A percentile compares a stretch with the other conserved stretches of the same genome.
Conservation (phyloP, 2,329 filamentous ascomycete species). For the Paecilomyces formosus region DNA sequence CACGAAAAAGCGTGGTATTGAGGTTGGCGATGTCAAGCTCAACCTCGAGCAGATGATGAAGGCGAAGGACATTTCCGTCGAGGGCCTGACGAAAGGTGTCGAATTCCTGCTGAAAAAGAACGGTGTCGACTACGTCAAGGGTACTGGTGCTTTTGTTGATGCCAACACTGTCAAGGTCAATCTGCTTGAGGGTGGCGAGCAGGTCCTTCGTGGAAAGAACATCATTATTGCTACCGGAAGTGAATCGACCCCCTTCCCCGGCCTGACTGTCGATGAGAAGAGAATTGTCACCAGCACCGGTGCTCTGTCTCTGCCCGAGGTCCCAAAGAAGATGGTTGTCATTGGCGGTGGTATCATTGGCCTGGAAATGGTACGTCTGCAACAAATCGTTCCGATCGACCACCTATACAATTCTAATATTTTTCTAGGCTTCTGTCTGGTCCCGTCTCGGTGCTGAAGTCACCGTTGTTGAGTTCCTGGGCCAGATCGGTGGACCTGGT, state of each 20-base stretch:
- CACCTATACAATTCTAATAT: slow-evolving; percentile 8
- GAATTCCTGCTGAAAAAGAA: slow-evolving; percentile 99
- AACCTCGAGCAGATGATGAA: slow-evolving; percentile 97
- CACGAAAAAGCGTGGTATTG: slow-evolving; percentile 93
- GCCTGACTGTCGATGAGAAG: slow-evolving; percentile 94
- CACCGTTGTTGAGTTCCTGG: slow-evolving; percentile 93
- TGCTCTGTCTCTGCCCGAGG: slow-evolving; percentile 78
- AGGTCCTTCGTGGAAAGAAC: slow-evolving; percentile 83
- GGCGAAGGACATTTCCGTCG: slow-evolving; percentile 89
- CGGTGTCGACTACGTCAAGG: slow-evolving; percentile 96
- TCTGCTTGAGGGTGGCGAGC: slow-evolving; percentile 85
- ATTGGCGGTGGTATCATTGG: slow-evolving; percentile 98
- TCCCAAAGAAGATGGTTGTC: slow-evolving; percentile 93
- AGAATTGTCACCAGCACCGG: slow-evolving; percentile 94
- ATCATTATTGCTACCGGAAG: slow-evolving; percentile 95
- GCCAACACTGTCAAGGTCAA: slow-evolving; percentile 89
- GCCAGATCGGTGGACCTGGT: slow-evolving; percentile 92
- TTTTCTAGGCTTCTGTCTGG: slow-evolving; percentile 72
- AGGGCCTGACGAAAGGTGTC: slow-evolving; percentile 87
- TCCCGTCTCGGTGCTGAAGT: slow-evolving; percentile 88
- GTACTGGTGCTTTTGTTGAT: slow-evolving; percentile 75
- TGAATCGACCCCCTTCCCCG: slow-evolving; percentile 93
- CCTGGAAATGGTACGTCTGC: slow-evolving; percentile 72
- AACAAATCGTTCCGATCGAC: neutral
- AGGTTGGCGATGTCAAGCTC: slow-evolving; percentile 93